Evolutionary conservation across 495 filamentous ascomycete species (phyloP).

Genomic region (Gamarada debralockiae): DNA sequence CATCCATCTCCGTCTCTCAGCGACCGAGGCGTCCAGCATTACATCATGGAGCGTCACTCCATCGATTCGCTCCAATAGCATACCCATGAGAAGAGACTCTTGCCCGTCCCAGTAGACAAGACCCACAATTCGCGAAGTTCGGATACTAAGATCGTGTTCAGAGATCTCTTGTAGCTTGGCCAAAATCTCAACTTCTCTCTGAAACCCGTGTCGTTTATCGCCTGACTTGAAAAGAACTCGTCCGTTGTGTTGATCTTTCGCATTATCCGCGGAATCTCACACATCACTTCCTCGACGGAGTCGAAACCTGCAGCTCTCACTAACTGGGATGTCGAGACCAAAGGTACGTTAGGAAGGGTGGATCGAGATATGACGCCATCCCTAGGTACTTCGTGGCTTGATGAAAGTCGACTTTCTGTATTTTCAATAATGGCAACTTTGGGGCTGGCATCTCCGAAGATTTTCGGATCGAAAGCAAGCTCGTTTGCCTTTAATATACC

Average conservation of each 20-base stretch:
- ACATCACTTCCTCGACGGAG: slow-evolving; percentile 1
- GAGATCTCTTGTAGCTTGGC: no score
- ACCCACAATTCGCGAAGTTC: no score
- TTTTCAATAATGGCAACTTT: slow-evolving; percentile 4
- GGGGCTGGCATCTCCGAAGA: slow-evolving; percentile 3
- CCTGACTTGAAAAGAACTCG: slow-evolving; percentile 1
- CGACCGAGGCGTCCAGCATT: no score
- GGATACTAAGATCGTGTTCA: no score
- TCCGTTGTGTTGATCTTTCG: slow-evolving; percentile 1
- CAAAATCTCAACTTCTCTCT: slow-evolving; percentile 4
- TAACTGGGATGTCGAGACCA: background rate
- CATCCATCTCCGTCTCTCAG: no score
- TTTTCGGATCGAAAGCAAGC: slow-evolving; percentile 2
- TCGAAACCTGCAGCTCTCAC: background rate
- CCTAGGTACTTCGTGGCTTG: background rate
- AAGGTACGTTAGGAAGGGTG: background rate
- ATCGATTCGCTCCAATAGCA: no score
- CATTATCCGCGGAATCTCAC: background rate
- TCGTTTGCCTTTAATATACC: slow-evolving; percentile 1
- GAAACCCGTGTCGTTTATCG: slow-evolving; percentile 4
- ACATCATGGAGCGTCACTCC: no score
- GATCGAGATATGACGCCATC: slow-evolving; percentile 3
- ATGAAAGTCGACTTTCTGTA: slow-evolving; percentile 2
- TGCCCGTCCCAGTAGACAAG: no score
- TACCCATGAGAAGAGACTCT: no score